Conservation (phyloP, 2,329 filamentous ascomycete genomes). For the Diaporthe longicolla region DNA sequence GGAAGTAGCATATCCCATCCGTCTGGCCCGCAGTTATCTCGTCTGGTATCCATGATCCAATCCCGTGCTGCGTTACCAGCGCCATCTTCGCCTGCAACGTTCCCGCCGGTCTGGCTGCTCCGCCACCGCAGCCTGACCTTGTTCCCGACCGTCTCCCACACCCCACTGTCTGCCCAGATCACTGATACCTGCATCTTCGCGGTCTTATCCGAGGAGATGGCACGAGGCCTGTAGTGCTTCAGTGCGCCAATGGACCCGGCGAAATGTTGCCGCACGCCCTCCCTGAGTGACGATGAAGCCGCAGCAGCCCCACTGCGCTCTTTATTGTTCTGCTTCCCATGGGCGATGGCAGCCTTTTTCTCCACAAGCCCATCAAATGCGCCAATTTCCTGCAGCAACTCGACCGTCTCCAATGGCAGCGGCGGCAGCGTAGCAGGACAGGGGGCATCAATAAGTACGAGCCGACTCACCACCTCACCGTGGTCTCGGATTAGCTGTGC, state of each 20-base stretch:
- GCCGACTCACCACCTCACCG: background rate
- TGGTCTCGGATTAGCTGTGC: background rate
- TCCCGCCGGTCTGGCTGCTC: too few relatives aligned
- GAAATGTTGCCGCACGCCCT: background rate
- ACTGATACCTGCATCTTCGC: background rate
- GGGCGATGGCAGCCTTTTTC: background rate
- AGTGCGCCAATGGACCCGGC: constrained; percentile 6
- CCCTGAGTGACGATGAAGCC: background rate
- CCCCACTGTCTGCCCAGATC: background rate
- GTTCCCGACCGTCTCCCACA: constrained; percentile 3
- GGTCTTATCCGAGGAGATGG: background rate
- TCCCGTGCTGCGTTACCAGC: background rate
- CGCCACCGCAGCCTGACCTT: background rate
- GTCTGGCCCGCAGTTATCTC: background rate
- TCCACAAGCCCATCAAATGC: background rate
- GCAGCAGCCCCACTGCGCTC: too few relatives aligned
- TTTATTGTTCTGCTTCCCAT: background rate
- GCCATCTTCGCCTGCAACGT: background rate
- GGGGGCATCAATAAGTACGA: background rate
- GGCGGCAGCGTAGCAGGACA: constrained; percentile 1
- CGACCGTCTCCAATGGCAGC: background rate
- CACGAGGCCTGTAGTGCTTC: background rate
- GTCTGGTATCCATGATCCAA: constrained; percentile 1
- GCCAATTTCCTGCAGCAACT: background rate
- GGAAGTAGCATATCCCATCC: background rate